Evolutionary conservation across 148 eudicot species (phyloP), one percentile per base, ranked within the genome.

Genomic region (Chenopodium quinoa): DNA sequence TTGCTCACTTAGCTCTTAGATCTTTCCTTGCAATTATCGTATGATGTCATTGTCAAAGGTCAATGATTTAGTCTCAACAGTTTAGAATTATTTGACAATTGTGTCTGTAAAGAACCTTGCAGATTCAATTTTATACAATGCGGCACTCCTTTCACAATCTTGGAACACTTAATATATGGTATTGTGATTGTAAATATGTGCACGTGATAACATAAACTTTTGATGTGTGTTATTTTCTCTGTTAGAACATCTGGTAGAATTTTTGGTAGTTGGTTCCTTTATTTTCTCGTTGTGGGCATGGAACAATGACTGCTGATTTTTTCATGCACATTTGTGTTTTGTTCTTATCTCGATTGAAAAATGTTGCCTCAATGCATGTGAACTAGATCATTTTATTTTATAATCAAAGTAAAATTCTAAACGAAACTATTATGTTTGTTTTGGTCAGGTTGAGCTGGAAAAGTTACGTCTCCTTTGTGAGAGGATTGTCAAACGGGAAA

Each of bases 381-480:
- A 9, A 48, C 52, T 48, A 48, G 52, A 48, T 48, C 52, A 9
- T 10, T 10, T 48, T 10, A 9, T 48, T 48, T 48, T 48, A 48
- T 5, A 5, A 22, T 22, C n/a, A 19, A 22, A 20, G 65, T 19
- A 20, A 23, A 14, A 10, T 31, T 37, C 22, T 75, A 65, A 77
- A 37, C 14, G 47, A 34, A 14, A 27, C 8, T 80, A 46, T n/a
- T 22, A 67, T 75, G 82, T 68, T 7, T 56, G 16, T 69, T 50
- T 80, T 83, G 32, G 75, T 74, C 89, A 96, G 99, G 99, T 96
- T 82, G 98, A 96, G 88, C 85, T 96, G 82, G 99, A 96, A 91
- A 90, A 93, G 68, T 82, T 96, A 67, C 95, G 99, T 17, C 98
- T 96, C 80, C 87, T 96, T 56, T 96, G 99, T 40, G 99, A 96